phyloP scores from a whole-genome alignment of 371 early-diverging fungal species.

The Mucor circinelloides region DNA sequence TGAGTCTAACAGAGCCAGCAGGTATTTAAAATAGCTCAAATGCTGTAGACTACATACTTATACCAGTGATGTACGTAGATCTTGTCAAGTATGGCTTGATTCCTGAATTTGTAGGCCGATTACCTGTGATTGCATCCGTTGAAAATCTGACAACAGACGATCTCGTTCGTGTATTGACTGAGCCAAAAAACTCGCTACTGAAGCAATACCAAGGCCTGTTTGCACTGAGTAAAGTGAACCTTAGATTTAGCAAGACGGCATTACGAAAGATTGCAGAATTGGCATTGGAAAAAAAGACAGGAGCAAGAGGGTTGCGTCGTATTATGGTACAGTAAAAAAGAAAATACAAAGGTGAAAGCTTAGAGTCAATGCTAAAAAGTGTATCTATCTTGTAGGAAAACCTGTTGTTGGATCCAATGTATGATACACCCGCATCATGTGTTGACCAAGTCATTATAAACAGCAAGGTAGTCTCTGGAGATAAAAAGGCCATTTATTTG shows the following conservation, averaged over 20 bases:
- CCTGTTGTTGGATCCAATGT: conserved; percentile 78
- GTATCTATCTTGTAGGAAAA: conserved; percentile 51
- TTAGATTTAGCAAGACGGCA: conserved; percentile 72
- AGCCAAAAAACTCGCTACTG: conserved; percentile 83
- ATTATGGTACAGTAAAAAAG: conserved; percentile 60
- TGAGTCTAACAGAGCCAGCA: conserved; percentile 68
- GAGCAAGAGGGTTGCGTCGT: conserved; percentile 85
- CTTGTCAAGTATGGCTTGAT: conserved; percentile 87
- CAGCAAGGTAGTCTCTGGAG: conserved; percentile 61
- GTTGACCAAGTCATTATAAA: conserved; percentile 71
- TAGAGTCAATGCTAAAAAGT: too few relatives aligned
- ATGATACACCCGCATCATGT: conserved; percentile 76
- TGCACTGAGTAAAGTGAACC: conserved; percentile 59
- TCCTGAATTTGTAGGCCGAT: conserved; percentile 88
- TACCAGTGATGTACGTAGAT: conserved; percentile 57
- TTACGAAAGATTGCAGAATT: conserved; percentile 71
- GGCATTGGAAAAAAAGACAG: conserved; percentile 82
- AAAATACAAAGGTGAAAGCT: neutral
- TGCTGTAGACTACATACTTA: too few relatives aligned
- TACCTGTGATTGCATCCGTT: conserved; percentile 83
- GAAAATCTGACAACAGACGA: conserved; percentile 69
- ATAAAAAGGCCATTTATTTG: conserved; percentile 68
- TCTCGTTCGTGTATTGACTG: conserved; percentile 76
- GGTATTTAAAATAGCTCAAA: conserved; percentile 36
- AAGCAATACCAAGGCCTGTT: conserved; percentile 84